Evolutionary conservation across 345 rosid species (phyloP).

Genomic region (Limnanthes douglasii): DNA sequence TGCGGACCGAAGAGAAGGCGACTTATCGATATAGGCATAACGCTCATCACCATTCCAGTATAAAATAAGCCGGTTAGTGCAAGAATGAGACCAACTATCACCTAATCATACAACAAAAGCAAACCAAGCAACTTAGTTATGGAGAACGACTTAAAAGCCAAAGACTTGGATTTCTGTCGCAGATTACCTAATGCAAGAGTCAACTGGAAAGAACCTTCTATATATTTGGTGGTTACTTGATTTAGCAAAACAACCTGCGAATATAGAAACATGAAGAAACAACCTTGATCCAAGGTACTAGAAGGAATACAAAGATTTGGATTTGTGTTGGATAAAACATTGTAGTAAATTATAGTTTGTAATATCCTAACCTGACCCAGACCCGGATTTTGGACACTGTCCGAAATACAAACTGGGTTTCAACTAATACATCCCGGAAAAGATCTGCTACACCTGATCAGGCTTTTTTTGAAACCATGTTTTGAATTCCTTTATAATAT

Average conservation of each 20-base stretch:
- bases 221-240: conserved; percentile 72
- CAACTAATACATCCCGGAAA: too few relatives aligned
- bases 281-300: too few relatives aligned
- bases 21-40: conserved; percentile 65
- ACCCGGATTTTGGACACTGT: too few relatives aligned
- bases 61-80: conserved; percentile 70
- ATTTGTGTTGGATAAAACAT: too few relatives aligned
- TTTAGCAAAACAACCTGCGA: conserved; percentile 79
- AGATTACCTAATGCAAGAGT: conserved; percentile 68
- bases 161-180: too few relatives aligned
- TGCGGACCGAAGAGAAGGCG: conserved; percentile 70
- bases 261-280: neutral
- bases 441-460: too few relatives aligned
- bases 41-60: conserved; percentile 84
- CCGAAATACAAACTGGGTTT: too few relatives aligned
- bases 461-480: too few relatives aligned
- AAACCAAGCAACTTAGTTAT: neutral
- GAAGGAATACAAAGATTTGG: too few relatives aligned
- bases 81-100: conserved; percentile 93
- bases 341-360: too few relatives aligned
- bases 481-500: too few relatives aligned
- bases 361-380: too few relatives aligned
- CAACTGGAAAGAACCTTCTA: conserved; percentile 71
- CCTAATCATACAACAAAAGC: conserved; percentile 24
- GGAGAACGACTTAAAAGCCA: conserved; percentile 2